phyloP scores from a whole-genome alignment of 1,284 basidiomycete genomes.

The Puccinia coronata region DNA sequence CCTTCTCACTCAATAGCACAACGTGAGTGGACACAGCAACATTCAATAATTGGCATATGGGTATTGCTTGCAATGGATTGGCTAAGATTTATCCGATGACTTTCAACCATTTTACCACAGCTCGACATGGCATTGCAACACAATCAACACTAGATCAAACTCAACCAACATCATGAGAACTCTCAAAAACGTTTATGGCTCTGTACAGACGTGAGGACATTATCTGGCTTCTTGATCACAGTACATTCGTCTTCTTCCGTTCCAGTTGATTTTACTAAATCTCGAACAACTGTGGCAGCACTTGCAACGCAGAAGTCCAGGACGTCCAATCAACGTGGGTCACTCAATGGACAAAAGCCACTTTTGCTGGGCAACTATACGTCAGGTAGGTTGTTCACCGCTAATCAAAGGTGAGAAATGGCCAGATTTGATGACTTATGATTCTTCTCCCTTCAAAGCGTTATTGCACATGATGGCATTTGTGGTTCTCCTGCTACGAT shows the following conservation, averaged over 20 bases:
- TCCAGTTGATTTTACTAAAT: neutral
- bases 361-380: conserved; percentile 11
- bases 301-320: conserved; percentile 16
- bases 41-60: neutral
- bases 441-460: conserved; percentile 7
- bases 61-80: too few species aligned
- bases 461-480: conserved; percentile 29
- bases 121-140: conserved; percentile 25
- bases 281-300: neutral
- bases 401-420: neutral
- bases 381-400: conserved; percentile 19
- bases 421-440: neutral
- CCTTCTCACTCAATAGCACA: conserved; percentile 23
- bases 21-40: conserved; percentile 1
- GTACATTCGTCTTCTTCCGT: neutral
- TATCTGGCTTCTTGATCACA: neutral
- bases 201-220: conserved; percentile 32
- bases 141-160: neutral
- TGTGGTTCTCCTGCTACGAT: conserved; percentile 28
- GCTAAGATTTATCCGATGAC: too few species aligned
- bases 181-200: conserved; percentile 16
- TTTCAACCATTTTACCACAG: too few species aligned
- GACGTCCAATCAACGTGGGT: conserved; percentile 29
- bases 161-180: conserved; percentile 38
- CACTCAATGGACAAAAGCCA: conserved; percentile 30